Evolutionary conservation across 1,139 yeast species (phyloP).

Genomic region (Nakaseomyces bracarensis): DNA sequence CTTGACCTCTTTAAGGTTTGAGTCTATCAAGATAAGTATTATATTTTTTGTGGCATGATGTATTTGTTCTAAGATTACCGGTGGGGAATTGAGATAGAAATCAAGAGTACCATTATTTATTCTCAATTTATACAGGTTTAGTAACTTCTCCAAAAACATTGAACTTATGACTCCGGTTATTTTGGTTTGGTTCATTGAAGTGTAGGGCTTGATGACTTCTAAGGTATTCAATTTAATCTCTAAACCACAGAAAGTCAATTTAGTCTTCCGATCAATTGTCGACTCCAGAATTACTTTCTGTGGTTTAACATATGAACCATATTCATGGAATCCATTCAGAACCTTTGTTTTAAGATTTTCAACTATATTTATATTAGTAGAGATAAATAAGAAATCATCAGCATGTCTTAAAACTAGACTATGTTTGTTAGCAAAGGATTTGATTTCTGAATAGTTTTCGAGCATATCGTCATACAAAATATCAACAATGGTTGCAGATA

Average conservation of each 20-base stretch:
- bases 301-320: slow-evolving; percentile 54
- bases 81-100: slow-evolving; percentile 15
- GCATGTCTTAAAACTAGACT: slow-evolving; percentile 56
- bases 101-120: slow-evolving; percentile 24
- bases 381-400: slow-evolving; percentile 74
- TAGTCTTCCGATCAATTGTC: too few relatives aligned
- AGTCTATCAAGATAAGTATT: not conserved
- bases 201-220: slow-evolving; percentile 22
- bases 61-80: slow-evolving; percentile 19
- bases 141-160: slow-evolving; percentile 8
- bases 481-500: slow-evolving; percentile 73
- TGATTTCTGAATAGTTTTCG: slow-evolving; percentile 36
- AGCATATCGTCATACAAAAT: slow-evolving; percentile 61
- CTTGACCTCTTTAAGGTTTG: not conserved
- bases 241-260: slow-evolving; percentile 25
- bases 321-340: slow-evolving; percentile 38
- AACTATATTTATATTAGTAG: slow-evolving; percentile 34
- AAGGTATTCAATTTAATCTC: slow-evolving; percentile 16
- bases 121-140: slow-evolving; percentile 15
- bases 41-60: slow-evolving; percentile 13
- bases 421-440: slow-evolving; percentile 20
- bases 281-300: slow-evolving; percentile 36
- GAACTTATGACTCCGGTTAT: slow-evolving; percentile 6
- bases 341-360: slow-evolving; percentile 28
- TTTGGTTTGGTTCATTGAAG: slow-evolving; percentile 15